Conservation (phyloP, 2,329 filamentous ascomycete species). For the Penicillium oxalicum region DNA sequence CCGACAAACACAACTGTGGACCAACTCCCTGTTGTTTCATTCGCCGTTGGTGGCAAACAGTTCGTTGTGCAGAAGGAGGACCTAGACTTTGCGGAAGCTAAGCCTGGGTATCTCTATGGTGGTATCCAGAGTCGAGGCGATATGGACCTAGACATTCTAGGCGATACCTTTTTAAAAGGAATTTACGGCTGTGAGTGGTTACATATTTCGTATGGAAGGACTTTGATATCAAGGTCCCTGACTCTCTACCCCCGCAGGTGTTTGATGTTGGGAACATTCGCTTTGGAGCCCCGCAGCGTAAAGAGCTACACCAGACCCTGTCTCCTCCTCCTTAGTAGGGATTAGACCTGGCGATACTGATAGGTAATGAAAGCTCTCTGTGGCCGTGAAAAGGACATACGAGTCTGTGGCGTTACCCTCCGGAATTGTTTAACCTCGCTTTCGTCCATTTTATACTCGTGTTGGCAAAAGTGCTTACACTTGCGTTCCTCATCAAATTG, state of each 20-base stretch:
- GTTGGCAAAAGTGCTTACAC: too few species aligned
- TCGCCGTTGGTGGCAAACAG: constrained; percentile 58
- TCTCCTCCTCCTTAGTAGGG: constrained; percentile 9
- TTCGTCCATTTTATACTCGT: too few species aligned
- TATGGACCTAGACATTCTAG: constrained; percentile 57
- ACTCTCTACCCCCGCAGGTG: constrained; percentile 44
- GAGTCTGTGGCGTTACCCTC: too few species aligned
- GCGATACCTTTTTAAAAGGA: constrained; percentile 59
- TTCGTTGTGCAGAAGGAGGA: constrained; percentile 60
- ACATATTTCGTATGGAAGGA: background rate
- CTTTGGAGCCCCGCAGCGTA: constrained; percentile 56
- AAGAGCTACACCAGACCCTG: constrained; percentile 31
- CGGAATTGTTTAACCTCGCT: too few species aligned
- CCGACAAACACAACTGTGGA: constrained; percentile 49
- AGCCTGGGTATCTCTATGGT: constrained; percentile 54
- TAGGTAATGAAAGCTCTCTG: too few species aligned
- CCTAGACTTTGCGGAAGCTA: constrained; percentile 52
- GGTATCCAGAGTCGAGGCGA: constrained; percentile 59
- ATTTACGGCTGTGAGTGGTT: constrained; percentile 55
- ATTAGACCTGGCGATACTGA: too few species aligned
- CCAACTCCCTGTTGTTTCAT: constrained; percentile 54
- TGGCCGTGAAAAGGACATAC: too few species aligned
- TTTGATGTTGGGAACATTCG: constrained; percentile 58
- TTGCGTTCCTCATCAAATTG: too few species aligned
- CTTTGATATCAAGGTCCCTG: background rate